These are phyloP conservation scores for Candida chauliodis DNA, from an alignment of 805 yeast genomes.

Conservation along the genomic window DNA sequence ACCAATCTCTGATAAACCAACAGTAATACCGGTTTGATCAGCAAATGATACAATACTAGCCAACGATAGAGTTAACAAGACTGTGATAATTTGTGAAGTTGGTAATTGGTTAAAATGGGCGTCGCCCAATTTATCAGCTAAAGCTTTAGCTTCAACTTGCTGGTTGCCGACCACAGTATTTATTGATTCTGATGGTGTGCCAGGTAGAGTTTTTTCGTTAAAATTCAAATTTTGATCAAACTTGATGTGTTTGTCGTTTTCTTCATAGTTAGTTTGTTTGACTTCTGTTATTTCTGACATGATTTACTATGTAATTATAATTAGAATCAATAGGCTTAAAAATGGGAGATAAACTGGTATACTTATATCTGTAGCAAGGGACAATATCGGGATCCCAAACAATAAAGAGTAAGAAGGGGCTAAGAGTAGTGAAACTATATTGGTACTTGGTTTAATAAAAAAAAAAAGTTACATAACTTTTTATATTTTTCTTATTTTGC, in stretches of 20 bases:
- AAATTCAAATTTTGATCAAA: slow-evolving; percentile 3
- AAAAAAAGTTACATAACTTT: no score
- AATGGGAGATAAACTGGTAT: not conserved
- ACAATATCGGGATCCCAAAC: not conserved
- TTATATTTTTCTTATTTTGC: no score
- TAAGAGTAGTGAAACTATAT: no score
- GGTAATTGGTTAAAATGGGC: slow-evolving; percentile 42
- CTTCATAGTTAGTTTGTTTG: not conserved
- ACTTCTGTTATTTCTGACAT: not conserved
- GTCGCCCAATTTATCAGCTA: slow-evolving; percentile 32
- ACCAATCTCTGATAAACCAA: slow-evolving; percentile 46
- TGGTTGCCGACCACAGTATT: slow-evolving; percentile 1
- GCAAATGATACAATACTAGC: slow-evolving; percentile 41
- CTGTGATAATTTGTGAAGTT: slow-evolving; percentile 29
- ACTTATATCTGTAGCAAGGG: slow-evolving; percentile 1
- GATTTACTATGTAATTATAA: slow-evolving; percentile 1
- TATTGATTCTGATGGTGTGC: slow-evolving; percentile 2
- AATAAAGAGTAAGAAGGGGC: not conserved
- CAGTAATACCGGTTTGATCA: slow-evolving; percentile 48
- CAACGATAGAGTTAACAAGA: slow-evolving; percentile 33
- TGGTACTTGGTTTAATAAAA: no score
- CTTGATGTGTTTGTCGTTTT: slow-evolving; percentile 1
- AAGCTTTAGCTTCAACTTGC: slow-evolving; percentile 1
- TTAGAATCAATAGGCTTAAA: no score
- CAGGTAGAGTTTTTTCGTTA: slow-evolving; percentile 5